Base-by-base conservation (phyloP, 2,329 filamentous ascomycete genomes). In the Fusarium sp. region DNA sequence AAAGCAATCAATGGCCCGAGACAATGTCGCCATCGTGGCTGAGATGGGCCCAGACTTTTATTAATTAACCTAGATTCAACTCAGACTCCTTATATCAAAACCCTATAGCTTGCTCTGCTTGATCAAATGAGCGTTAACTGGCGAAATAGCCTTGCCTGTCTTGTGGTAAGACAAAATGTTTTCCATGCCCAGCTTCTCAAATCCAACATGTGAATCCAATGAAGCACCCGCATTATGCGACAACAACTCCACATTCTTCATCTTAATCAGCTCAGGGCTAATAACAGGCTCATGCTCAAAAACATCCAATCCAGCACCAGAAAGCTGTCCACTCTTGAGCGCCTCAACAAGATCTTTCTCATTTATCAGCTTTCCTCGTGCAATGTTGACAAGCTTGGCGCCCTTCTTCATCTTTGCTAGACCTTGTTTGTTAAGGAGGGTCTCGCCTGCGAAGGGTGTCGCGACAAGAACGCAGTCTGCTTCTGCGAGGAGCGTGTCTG, bases 361-460 rank as follows among this genome's bases (percentile, higher is more conserved):
- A 63, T 93, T 89, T 63, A 93, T 90, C 29, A 93, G 87, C n/a
- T 90, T 89, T 3, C 91, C 91, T 10, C 91, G 86, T 2, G 91
- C 91, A 3, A 91, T 92, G 78, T 93, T 93, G 69, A 93, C 85
- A 22, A 93, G 84, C 5, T 91, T 86, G 5, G 91, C 86, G 10
- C 90, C 90, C 53, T 86, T 83, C 80, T 93, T 93, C 91, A 93
- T 93, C 78, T 88, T 88, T 42, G 82, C 82, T 71, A 93, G 89
- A 72, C 92, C 87, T 5, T 81, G 75, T 20, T 84, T 88, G 44
- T 86, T 73, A 0, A 76, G 58, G 0, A 76, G 51, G 0, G 73
- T 62, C 20, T 76, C 71, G 2, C 74, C 74, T 0, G 72, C 74
- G 15, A 76, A 76, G 0, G 74, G 74, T 0, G 74, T 76, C 1